These are phyloP conservation scores for Ophiostoma pallidulum DNA, from an alignment of 2,329 filamentous ascomycete species.

Conservation along the genomic window DNA sequence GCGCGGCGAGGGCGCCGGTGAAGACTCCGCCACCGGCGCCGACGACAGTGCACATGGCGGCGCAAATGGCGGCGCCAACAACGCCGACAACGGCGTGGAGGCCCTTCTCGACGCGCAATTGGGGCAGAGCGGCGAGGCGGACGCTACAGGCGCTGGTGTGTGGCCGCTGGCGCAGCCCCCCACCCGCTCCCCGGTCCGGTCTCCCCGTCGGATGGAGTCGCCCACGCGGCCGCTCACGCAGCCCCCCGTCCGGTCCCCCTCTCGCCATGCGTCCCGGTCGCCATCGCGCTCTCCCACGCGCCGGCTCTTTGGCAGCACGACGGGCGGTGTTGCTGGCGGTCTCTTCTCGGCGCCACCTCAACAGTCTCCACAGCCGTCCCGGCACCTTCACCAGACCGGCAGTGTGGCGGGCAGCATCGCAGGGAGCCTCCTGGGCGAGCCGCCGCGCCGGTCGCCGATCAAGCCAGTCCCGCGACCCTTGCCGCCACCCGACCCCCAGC, in stretches of 20 bases:
- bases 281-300: conserved; percentile 21
- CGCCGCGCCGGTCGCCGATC: conserved; percentile 31
- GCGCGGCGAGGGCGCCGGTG: background rate
- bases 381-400: background rate
- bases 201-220: background rate
- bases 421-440: conserved; percentile 26
- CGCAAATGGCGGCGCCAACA: no score
- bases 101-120: conserved; percentile 23
- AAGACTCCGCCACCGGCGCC: no score
- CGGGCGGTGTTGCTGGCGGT: no score
- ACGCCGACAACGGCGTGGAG: conserved; percentile 13
- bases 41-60: no score
- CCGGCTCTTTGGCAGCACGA: conserved; percentile 10
- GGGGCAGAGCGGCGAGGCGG: conserved; percentile 18
- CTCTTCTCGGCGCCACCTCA: background rate
- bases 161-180: conserved; percentile 3
- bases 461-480: conserved; percentile 38
- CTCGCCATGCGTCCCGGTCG: background rate
- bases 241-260: background rate
- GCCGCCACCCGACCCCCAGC: conserved; percentile 34
- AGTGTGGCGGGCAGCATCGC: background rate
- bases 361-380: conserved; percentile 17
- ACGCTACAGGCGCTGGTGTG: background rate
- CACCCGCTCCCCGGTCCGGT: conserved; percentile 6
- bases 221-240: conserved; percentile 2